Percentiles rank a stretch among this genome's conserved stretches.
phyloP scores from a whole-genome alignment of 2,329 filamentous ascomycete genomes.

The Fusarium subtropicale region DNA sequence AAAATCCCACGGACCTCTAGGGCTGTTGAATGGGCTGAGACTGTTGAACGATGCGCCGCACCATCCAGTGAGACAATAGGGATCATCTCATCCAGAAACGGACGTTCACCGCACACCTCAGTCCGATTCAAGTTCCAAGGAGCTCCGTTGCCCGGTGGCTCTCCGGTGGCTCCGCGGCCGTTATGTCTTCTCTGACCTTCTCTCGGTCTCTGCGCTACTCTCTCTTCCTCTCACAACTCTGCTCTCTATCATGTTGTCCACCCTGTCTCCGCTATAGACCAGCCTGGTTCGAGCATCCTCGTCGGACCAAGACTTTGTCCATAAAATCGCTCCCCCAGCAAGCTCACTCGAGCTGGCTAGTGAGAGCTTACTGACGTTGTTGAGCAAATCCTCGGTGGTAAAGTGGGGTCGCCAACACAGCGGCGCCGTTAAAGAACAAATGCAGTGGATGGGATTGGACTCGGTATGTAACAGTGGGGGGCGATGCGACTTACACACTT shows the following conservation, averaged over 20 bases:
- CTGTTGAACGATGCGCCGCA: constrained; percentile 36
- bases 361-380: constrained; percentile 41
- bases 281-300: constrained; percentile 28
- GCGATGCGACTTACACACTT: constrained; percentile 43
- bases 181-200: constrained; percentile 41
- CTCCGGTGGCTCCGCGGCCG: constrained; percentile 42
- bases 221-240: constrained; percentile 38
- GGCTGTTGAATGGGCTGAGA: constrained; percentile 38
- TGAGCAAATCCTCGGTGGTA: constrained; percentile 44
- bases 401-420: constrained; percentile 40
- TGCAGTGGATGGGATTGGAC: constrained; percentile 39
- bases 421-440: constrained; percentile 35
- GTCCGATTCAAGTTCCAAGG: constrained; percentile 29
- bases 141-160: constrained; percentile 39
- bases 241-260: constrained; percentile 28
- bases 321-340: constrained; percentile 35
- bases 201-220: constrained; percentile 39
- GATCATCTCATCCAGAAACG: constrained; percentile 22
- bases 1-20: constrained; percentile 22
- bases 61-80: constrained; percentile 35
- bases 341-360: constrained; percentile 46
- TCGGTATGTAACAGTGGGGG: constrained; percentile 39
- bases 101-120: constrained; percentile 46
- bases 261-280: constrained; percentile 38
- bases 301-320: constrained; percentile 39